Conservation (phyloP, 208 protist species). For the Naegleria fowleri region DNA sequence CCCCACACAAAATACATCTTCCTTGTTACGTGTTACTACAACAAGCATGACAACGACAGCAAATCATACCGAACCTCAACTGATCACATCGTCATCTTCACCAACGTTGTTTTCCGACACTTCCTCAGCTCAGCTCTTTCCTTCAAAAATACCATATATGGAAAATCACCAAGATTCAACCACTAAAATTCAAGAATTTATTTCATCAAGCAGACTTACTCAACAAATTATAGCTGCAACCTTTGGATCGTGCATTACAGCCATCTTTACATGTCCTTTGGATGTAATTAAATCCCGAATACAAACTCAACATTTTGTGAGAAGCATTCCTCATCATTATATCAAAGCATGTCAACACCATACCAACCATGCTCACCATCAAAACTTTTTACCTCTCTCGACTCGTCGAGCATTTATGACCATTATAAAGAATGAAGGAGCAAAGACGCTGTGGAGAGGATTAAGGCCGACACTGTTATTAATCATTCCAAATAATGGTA, state of each 20-base stretch:
- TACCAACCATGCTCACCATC: neutral
- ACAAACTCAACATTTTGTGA: neutral
- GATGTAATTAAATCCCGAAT: neutral
- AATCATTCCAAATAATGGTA: neutral
- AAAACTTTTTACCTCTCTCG: neutral
- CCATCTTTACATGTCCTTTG: neutral
- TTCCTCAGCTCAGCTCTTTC: too few species aligned
- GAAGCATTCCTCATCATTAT: neutral
- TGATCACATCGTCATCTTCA: too few species aligned
- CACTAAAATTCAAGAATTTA: too few species aligned
- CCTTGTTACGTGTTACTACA: too few species aligned
- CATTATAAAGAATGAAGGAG: constrained; percentile 15
- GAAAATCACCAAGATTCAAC: too few species aligned
- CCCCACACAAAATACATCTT: too few species aligned
- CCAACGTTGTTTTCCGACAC: too few species aligned
- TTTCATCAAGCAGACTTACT: neutral
- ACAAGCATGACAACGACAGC: too few species aligned
- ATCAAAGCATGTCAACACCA: neutral
- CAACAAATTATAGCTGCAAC: neutral
- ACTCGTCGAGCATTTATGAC: neutral
- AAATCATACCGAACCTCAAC: too few species aligned
- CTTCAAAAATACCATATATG: too few species aligned
- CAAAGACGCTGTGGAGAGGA: constrained; percentile 13
- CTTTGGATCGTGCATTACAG: neutral
- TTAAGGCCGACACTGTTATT: neutral